phyloP scores from a whole-genome alignment of 495 filamentous ascomycete genomes.

The Cetradonia linearis region DNA sequence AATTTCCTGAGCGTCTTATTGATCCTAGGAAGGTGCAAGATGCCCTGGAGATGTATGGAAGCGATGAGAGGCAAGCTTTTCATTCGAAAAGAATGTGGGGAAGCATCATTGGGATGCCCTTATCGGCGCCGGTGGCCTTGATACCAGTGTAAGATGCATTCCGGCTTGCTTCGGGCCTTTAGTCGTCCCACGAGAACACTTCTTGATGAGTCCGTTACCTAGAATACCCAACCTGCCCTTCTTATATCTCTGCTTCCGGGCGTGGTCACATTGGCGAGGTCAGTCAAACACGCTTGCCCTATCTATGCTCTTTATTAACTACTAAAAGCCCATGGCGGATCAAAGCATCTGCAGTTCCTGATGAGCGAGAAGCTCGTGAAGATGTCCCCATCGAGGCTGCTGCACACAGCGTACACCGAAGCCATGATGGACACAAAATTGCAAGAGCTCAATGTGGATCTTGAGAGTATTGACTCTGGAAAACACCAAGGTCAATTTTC shows the following conservation, averaged over 20 bases:
- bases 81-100: slow-evolving; percentile 68
- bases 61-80: slow-evolving; percentile 66
- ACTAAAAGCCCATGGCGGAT: slow-evolving; percentile 58
- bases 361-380: slow-evolving; percentile 58
- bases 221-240: slow-evolving; percentile 95
- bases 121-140: slow-evolving; percentile 71
- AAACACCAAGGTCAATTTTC: slow-evolving; percentile 2
- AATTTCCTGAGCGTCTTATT: slow-evolving; percentile 65
- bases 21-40: slow-evolving; percentile 46
- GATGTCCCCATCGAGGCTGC: slow-evolving; percentile 46
- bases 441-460: slow-evolving; percentile 18
- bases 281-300: slow-evolving; percentile 14
- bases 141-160: slow-evolving; percentile 63
- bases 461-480: not conserved
- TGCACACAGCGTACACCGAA: slow-evolving; percentile 63
- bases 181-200: not conserved
- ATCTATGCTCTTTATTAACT: slow-evolving; percentile 17
- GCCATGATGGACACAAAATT: slow-evolving; percentile 26
- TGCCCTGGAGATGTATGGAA: slow-evolving; percentile 51
- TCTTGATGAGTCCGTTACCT: slow-evolving; percentile 1
- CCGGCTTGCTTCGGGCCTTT: not conserved
- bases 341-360: slow-evolving; percentile 74
- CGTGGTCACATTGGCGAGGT: slow-evolving; percentile 61
- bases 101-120: slow-evolving; percentile 71
- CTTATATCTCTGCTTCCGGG: slow-evolving; percentile 84